Base-by-base conservation (phyloP, 1,139 yeast species). In the Blastobotrys arbuscula region DNA sequence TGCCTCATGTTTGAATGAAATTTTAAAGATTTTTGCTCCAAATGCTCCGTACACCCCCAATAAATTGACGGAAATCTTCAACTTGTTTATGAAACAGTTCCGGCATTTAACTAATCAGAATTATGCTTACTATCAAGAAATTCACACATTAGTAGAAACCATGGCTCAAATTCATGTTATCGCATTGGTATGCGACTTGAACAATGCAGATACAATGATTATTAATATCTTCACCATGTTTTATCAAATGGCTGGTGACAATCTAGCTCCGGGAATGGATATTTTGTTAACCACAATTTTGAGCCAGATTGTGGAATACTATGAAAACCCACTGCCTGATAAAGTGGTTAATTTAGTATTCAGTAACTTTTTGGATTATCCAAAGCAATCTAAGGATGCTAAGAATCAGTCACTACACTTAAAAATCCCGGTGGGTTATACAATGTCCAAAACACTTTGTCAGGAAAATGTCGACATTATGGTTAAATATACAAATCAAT, bases 21-120 rank as follows among this genome's bases (percentile, higher is more conserved):
- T 90, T 13, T 67, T 90, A 39, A 74, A 96, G 52, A 67, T 89
- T 10, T 83, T 75, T 62, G 97, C 96, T 0, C 97, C 97, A 0
- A 87, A 89, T 65, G 96, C 97, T 4, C 97, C 97, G 6, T 89
- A 77, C 65, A 79, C 86, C 1, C 80, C 81, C 33, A 57, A 69
- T 1, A 83, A 84, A 55, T 68, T 89, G 37, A 21, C 24, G 58
- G 49, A 50, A 12, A 60, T 67, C 23, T 66, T 67, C 42, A 55
- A 55, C 24, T 56, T 60, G 24, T 79, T 87, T 59, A 74, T 83
- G 55, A 68, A 70, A 33, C 92, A 85, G 61, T 77, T 89, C 55
- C 74, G 74, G 50, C 73, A 73, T 42, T 66, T 88, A 39, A 64
- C 76, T 12, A 81, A 82, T 51, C 70, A 75, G 1, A 84, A 81